Conservation (phyloP, 768 basidiomycete genomes). For the Lactifluus subvellereus region DNA sequence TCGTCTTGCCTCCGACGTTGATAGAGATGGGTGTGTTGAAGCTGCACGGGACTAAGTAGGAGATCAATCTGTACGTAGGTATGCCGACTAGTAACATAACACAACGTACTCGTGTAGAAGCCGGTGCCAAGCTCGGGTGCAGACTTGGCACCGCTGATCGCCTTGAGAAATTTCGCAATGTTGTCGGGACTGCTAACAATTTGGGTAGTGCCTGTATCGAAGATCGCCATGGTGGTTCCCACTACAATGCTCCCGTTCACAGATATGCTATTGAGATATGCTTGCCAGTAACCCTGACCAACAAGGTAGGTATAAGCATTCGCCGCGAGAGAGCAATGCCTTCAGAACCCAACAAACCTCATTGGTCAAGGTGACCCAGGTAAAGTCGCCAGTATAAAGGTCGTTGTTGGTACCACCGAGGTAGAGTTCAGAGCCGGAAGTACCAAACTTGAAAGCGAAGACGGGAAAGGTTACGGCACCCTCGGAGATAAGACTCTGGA, state of each 20-base stretch:
- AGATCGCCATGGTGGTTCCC: conserved; percentile 23
- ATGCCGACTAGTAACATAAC: neutral
- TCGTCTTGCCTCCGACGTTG: neutral
- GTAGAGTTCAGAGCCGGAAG: conserved; percentile 36
- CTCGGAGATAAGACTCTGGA: conserved; percentile 40
- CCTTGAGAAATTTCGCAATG: neutral
- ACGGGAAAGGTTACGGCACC: conserved; percentile 32
- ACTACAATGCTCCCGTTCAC: conserved; percentile 24
- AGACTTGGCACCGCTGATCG: neutral
- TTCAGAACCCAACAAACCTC: neutral
- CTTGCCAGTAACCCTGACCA: conserved; percentile 15
- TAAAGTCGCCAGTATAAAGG: conserved; percentile 14
- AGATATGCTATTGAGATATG: conserved; percentile 26
- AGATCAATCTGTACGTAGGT: neutral
- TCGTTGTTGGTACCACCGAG: conserved; percentile 20
- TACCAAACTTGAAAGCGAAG: conserved; percentile 46
- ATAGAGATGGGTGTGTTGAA: conserved; percentile 1
- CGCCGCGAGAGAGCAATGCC: no score
- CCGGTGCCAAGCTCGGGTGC: neutral
- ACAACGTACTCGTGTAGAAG: conserved; percentile 1
- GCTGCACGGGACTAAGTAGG: conserved; percentile 4
- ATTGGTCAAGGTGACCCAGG: conserved; percentile 7
- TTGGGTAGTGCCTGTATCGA: conserved; percentile 32
- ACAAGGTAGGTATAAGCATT: neutral
- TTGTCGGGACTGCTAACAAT: conserved; percentile 24